phyloP scores from a whole-genome alignment of 225 moss, liverwort and hornwort species.

The Climacium dendroides region DNA sequence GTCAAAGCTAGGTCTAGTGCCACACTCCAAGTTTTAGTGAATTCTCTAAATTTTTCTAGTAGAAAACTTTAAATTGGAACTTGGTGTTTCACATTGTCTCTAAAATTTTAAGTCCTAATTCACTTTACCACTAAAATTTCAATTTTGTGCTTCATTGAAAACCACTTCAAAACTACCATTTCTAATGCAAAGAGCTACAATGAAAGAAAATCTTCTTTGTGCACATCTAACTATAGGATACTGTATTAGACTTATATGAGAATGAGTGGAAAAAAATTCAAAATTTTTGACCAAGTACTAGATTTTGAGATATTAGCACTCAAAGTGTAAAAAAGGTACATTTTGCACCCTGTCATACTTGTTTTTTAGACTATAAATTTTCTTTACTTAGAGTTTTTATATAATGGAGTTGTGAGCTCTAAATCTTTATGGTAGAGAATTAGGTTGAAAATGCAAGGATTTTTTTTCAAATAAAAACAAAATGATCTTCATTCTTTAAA shows the following conservation, averaged over 20 bases:
- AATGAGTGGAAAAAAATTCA: background rate
- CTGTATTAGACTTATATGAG: background rate
- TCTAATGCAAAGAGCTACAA: background rate
- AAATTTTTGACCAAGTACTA: background rate
- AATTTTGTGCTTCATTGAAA: fast-evolving
- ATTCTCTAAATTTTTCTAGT: background rate
- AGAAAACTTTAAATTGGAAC: background rate
- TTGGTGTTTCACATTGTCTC: background rate
- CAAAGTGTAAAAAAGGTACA: background rate
- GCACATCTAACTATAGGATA: background rate
- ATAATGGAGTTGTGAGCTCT: background rate
- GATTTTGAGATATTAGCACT: background rate
- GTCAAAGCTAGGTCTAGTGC: background rate
- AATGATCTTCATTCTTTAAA: background rate
- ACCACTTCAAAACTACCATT: background rate
- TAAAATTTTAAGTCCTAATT: background rate
- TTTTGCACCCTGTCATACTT: fast-evolving
- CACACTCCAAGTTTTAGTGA: fast-evolving
- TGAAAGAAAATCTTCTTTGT: background rate
- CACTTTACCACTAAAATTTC: background rate
- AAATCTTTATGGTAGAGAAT: background rate
- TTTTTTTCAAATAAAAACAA: background rate
- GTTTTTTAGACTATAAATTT: background rate
- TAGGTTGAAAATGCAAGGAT: fast-evolving
- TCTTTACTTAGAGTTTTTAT: background rate